Conservation (phyloP, 305 asterid genomes). For the Fraxinus nigra region DNA sequence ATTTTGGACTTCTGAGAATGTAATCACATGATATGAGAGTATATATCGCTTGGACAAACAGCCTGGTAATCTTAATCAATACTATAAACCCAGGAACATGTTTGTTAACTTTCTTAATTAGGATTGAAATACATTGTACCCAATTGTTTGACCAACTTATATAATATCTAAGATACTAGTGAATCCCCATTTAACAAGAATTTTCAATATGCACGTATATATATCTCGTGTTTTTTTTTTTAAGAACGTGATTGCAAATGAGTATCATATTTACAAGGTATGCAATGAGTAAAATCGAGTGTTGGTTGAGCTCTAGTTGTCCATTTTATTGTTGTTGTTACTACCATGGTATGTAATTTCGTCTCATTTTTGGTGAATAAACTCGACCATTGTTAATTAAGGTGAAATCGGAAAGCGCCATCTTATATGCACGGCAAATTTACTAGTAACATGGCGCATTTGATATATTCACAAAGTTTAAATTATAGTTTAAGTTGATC, state of each 20-base stretch:
- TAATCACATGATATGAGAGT: conserved; percentile 15
- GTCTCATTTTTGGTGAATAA: background rate
- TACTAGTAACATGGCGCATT: background rate
- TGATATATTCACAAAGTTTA: too few relatives aligned
- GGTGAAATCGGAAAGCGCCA: background rate
- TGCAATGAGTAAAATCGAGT: too few relatives aligned
- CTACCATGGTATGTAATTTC: background rate
- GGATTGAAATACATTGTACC: too few relatives aligned
- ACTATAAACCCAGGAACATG: too few relatives aligned
- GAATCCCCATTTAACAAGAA: too few relatives aligned
- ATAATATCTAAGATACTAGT: too few relatives aligned
- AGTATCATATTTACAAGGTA: too few relatives aligned
- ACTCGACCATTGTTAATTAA: background rate
- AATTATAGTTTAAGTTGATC: too few relatives aligned
- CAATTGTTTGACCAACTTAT: too few relatives aligned
- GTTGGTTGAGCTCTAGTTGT: background rate
- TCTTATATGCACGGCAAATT: background rate
- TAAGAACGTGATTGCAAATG: too few relatives aligned
- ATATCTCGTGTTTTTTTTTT: too few relatives aligned
- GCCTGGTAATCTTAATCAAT: background rate
- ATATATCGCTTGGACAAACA: background rate
- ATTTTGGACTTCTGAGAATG: conserved; percentile 5
- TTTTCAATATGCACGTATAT: too few relatives aligned
- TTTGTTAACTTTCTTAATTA: background rate
- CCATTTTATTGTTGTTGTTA: background rate